Percentiles rank a stretch among this genome's conserved stretches.
Conservation (phyloP, 2,329 filamentous ascomycete genomes). For the Cladorrhinum sp. region DNA sequence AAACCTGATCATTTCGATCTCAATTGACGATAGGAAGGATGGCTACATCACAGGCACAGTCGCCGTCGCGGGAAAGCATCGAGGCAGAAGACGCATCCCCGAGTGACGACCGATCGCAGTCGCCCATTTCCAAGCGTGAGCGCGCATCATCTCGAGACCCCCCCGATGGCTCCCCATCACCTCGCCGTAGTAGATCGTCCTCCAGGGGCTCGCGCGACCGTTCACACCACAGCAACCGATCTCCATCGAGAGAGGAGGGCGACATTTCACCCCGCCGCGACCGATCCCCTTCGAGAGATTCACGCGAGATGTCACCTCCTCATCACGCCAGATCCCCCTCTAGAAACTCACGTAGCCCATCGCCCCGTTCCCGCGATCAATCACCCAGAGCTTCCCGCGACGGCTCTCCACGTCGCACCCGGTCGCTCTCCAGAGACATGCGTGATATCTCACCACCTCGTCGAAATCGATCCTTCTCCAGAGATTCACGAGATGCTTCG, state of each 20-base stretch:
- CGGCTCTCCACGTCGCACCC: background rate
- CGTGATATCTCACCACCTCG: conserved; percentile 1
- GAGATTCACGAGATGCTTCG: conserved; percentile 10
- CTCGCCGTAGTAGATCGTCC: conserved; percentile 1
- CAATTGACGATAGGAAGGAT: conserved; percentile 13
- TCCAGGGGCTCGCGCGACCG: conserved; percentile 5
- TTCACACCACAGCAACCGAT: background rate
- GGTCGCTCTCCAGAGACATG: background rate
- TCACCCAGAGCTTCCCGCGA: background rate
- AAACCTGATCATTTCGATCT: no score
- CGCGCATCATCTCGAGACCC: conserved; percentile 9
- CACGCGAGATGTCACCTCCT: background rate
- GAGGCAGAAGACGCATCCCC: conserved; percentile 13
- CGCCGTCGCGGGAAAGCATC: conserved; percentile 23
- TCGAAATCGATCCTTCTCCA: conserved; percentile 1
- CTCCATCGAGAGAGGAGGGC: background rate
- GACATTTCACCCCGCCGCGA: no score
- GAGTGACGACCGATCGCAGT: conserved; percentile 17
- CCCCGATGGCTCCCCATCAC: conserved; percentile 7
- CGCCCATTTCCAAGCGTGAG: conserved; percentile 15
- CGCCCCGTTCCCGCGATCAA: background rate
- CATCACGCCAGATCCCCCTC: background rate
- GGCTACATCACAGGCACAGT: conserved; percentile 24
- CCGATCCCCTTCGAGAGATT: conserved; percentile 1
- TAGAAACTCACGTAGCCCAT: background rate